Percentiles rank a stretch among this genome's conserved stretches.
These are phyloP conservation scores for Glebionis coronaria DNA, from an alignment of 129 eudicot species.

Conservation along the genomic window DNA sequence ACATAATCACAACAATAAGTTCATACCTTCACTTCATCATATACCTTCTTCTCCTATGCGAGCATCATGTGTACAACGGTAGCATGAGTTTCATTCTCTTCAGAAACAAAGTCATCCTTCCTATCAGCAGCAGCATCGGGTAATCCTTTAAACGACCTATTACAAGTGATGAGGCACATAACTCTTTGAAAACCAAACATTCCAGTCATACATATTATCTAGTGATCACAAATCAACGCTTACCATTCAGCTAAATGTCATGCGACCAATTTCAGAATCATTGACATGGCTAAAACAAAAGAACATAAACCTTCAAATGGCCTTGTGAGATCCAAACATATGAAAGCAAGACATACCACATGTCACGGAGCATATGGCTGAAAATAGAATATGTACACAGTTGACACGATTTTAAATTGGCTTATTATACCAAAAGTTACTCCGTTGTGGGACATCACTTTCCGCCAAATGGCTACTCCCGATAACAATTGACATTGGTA, in stretches of 20 bases:
- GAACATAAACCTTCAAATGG: too few relatives aligned
- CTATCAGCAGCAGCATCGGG: conserved; percentile 60
- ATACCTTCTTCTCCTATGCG: conserved; percentile 98
- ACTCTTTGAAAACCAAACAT: conserved; percentile 49
- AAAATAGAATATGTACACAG: too few relatives aligned
- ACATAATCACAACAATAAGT: neutral
- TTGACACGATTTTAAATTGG: too few relatives aligned
- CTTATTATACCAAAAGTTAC: too few relatives aligned
- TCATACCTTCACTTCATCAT: conserved; percentile 95
- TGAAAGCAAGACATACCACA: too few relatives aligned
- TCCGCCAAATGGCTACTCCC: too few relatives aligned
- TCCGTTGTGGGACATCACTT: too few relatives aligned
- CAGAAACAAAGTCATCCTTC: conserved; percentile 84
- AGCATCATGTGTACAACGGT: conserved; percentile 94
- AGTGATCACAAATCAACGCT: neutral
- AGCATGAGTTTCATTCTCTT: conserved; percentile 97
- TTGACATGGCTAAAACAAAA: neutral
- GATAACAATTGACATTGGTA: too few relatives aligned
- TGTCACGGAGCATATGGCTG: too few relatives aligned
- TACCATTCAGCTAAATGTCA: neutral
- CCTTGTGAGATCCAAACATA: too few relatives aligned
- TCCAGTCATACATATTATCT: conserved; percentile 4
- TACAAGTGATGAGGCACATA: conserved; percentile 96
- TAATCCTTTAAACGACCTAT: conserved; percentile 82
- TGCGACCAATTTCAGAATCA: conserved; percentile 6